These are phyloP conservation scores for Aegilops tauschii DNA, from an alignment of 176 grass and related monocot species.

Conservation along the genomic window DNA sequence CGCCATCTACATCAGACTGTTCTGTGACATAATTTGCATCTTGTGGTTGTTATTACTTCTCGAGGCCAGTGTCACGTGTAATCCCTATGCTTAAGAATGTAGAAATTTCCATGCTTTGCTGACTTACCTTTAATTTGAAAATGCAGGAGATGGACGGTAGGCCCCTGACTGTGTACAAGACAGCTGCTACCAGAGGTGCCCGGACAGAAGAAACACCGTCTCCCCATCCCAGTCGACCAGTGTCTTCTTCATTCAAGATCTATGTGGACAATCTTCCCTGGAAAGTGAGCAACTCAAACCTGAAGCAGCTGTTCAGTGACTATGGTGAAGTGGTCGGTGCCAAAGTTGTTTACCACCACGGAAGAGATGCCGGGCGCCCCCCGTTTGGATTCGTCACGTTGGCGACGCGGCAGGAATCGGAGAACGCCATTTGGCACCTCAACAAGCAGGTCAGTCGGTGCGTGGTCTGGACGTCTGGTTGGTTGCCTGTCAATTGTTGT, in stretches of 20 bases:
- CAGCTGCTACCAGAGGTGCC: not conserved
- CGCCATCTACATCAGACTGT: not conserved
- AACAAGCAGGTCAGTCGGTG: constrained; percentile 63
- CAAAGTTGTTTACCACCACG: constrained; percentile 48
- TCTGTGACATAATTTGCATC: not conserved
- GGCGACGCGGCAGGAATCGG: constrained; percentile 61
- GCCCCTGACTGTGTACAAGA: constrained; percentile 41
- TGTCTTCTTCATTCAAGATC: constrained; percentile 40
- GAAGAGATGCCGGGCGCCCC: constrained; percentile 63
- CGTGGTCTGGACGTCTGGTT: not conserved
- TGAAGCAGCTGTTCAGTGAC: constrained; percentile 71
- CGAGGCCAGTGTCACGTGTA: not conserved
- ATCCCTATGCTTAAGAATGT: not conserved
- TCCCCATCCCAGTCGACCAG: constrained; percentile 1
- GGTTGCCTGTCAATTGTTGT: not conserved
- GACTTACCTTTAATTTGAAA: not conserved
- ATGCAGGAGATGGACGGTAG: constrained; percentile 65
- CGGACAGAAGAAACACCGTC: not conserved
- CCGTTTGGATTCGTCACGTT: constrained; percentile 75
- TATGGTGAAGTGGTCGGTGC: constrained; percentile 71
- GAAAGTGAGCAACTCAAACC: constrained; percentile 61
- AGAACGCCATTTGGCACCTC: constrained; percentile 80
- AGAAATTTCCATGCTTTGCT: not conserved
- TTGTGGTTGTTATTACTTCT: not conserved
- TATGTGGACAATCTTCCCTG: constrained; percentile 77